Conservation (phyloP, 805 yeast genomes). For the Komagataella pseudopastoris region DNA sequence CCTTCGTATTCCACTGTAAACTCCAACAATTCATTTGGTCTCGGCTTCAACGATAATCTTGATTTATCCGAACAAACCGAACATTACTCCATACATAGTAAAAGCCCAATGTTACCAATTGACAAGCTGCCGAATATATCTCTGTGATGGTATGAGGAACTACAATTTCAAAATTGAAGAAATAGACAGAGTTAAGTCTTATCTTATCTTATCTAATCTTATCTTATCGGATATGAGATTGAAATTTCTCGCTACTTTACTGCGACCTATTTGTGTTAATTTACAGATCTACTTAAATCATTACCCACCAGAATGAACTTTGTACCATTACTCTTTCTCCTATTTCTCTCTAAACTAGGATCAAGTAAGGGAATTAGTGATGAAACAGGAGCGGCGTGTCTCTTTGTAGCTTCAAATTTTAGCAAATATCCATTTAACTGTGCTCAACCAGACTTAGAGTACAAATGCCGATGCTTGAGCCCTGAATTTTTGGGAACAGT, state of each 20-base stretch:
- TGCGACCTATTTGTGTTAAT: background rate
- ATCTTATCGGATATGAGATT: background rate
- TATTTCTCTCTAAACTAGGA: background rate
- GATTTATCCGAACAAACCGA: background rate
- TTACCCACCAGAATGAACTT: background rate
- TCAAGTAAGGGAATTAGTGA: background rate
- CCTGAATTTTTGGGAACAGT: background rate
- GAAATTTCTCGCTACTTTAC: background rate
- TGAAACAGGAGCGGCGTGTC: background rate
- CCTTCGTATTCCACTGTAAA: background rate
- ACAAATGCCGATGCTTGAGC: background rate
- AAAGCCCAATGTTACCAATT: background rate
- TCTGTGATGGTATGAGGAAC: background rate
- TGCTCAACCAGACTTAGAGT: background rate
- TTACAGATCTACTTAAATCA: background rate
- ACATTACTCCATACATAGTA: background rate
- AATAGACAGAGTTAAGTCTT: background rate
- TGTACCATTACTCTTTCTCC: background rate
- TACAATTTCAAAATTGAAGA: background rate
- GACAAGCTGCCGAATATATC: background rate
- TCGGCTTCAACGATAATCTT: background rate
- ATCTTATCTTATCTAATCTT: background rate
- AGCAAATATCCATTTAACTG: background rate
- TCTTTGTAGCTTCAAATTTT: background rate
- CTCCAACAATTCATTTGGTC: background rate